Conservation (phyloP, 345 rosid species). For the Pelargonium nanum region DNA sequence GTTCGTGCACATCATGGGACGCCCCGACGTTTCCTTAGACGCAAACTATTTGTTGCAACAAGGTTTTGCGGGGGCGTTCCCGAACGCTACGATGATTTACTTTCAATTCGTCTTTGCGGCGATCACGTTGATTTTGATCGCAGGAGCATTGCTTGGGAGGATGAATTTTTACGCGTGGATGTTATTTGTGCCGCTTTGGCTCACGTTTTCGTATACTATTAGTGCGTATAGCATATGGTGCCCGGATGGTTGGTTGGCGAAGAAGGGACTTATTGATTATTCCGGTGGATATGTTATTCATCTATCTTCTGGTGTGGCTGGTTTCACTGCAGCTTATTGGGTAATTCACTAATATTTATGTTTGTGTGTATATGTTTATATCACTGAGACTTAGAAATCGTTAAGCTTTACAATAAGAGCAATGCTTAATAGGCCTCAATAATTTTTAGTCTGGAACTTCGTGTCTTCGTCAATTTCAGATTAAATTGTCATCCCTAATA, state of each 20-base stretch:
- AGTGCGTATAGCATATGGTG: constrained; percentile 51
- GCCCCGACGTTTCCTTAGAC: constrained; percentile 34
- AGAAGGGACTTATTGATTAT: constrained; percentile 46
- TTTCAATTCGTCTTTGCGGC: constrained; percentile 58
- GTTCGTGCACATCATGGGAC: constrained; percentile 30
- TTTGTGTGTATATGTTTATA: no score
- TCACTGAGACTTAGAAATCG: no score
- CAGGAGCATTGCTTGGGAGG: constrained; percentile 55
- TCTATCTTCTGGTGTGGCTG: constrained; percentile 57
- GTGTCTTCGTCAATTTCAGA: no score
- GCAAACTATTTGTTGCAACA: constrained; percentile 20
- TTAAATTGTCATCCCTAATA: no score
- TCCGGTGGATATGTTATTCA: constrained; percentile 58
- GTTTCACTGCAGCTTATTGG: constrained; percentile 65
- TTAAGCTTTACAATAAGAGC: no score
- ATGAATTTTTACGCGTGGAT: constrained; percentile 68
- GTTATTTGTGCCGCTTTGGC: constrained; percentile 64
- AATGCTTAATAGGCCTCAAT: no score
- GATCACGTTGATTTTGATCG: constrained; percentile 44
- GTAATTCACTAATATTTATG: constrained; percentile 11
- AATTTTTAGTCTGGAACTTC: no score
- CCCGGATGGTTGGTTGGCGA: constrained; percentile 38
- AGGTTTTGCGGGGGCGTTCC: constrained; percentile 22
- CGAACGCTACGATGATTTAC: constrained; percentile 56
- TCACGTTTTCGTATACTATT: constrained; percentile 50